Percentiles rank a stretch among this genome's conserved stretches.
Evolutionary conservation across 176 grass and related monocot species (phyloP).

Genomic region (Paspalum vaginatum): DNA sequence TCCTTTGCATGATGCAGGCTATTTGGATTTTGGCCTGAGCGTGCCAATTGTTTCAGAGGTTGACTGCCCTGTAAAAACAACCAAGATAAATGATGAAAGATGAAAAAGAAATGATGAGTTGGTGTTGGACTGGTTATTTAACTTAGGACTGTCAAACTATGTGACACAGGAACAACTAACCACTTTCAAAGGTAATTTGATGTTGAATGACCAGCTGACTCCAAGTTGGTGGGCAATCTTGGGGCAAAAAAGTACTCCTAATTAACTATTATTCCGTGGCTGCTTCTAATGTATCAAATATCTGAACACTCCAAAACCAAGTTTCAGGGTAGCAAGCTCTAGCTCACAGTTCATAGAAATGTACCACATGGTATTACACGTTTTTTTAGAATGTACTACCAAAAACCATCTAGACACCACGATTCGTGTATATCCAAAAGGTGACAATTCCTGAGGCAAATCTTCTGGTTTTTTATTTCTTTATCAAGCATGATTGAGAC

Average conservation of each 20-base stretch:
- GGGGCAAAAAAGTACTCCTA: neutral
- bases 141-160: neutral
- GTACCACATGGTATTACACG: conserved; percentile 11
- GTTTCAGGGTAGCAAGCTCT: neutral
- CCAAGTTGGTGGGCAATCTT: neutral
- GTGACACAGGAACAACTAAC: neutral
- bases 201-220: neutral
- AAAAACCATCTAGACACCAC: neutral
- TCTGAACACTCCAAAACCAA: neutral
- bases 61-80: conserved; percentile 20
- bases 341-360: neutral
- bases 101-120: neutral
- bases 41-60: neutral
- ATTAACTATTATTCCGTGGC: neutral
- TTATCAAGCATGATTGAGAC: neutral
- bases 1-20: neutral
- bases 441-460: conserved; percentile 8
- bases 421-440: neutral
- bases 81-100: neutral
- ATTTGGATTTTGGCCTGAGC: neutral
- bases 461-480: neutral
- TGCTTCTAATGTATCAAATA: neutral
- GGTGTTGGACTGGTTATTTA: neutral
- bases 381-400: neutral
- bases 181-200: neutral